These are phyloP conservation scores for Spatholobus suberectus DNA, from an alignment of 306 rosid species.

Conservation along the genomic window DNA sequence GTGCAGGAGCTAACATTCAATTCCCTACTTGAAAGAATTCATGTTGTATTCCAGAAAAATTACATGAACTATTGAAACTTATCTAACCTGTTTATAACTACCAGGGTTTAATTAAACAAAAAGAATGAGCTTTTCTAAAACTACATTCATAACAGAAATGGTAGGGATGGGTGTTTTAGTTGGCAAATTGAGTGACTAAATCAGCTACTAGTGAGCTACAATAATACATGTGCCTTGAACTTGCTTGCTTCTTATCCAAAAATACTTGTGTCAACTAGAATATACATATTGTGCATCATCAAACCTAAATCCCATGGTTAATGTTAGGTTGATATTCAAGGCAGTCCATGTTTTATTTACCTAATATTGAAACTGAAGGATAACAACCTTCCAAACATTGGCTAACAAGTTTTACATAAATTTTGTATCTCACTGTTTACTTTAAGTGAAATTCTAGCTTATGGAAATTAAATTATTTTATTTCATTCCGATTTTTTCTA, in stretches of 20 bases:
- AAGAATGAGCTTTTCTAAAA: conserved; percentile 8
- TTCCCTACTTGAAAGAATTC: conserved; percentile 19
- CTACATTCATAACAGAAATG: neutral
- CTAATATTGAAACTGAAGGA: neutral
- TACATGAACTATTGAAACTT: neutral
- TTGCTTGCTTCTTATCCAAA: neutral
- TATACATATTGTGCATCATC: conserved; percentile 13
- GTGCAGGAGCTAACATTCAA: conserved; percentile 9
- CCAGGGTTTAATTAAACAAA: conserved; percentile 25
- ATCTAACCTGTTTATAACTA: neutral
- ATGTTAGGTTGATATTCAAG: neutral
- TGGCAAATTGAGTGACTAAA: conserved; percentile 2
- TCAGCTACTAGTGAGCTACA: conserved; percentile 12
- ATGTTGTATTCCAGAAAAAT: conserved; percentile 6
- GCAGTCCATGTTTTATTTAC: neutral
- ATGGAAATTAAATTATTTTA: neutral
- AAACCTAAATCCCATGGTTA: conserved; percentile 5
- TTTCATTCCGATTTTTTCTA: neutral
- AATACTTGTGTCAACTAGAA: conserved; percentile 8
- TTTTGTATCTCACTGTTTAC: neutral
- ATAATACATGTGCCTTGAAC: neutral
- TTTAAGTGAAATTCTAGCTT: neutral
- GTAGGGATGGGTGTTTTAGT: conserved; percentile 25
- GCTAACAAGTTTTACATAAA: neutral
- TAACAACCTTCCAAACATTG: neutral